Evolutionary conservation across 2,329 filamentous ascomycete genomes (phyloP).

Genomic region (Colletotrichum lindemuthianum): DNA sequence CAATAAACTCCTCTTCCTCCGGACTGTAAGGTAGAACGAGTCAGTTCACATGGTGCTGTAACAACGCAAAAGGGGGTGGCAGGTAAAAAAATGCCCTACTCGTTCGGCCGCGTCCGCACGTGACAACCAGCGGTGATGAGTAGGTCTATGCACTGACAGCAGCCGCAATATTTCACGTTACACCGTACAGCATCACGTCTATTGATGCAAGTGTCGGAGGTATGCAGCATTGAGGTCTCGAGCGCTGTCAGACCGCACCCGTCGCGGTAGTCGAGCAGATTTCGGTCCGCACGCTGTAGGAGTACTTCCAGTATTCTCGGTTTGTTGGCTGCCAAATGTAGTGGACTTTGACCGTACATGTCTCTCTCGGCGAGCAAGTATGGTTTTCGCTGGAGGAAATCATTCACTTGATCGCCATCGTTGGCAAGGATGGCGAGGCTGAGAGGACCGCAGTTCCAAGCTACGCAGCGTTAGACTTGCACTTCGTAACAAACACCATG

Average conservation of each 20-base stretch:
- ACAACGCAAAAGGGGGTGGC: too few species aligned
- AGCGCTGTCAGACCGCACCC: accelerated
- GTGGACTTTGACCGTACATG: neutral
- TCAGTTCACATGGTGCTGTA: too few species aligned
- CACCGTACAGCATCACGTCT: accelerated
- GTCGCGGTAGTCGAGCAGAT: neutral
- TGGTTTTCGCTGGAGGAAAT: accelerated
- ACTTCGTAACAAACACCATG: neutral
- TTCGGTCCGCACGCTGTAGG: neutral
- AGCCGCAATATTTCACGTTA: neutral
- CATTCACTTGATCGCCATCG: neutral
- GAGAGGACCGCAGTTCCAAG: neutral
- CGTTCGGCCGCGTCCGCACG: neutral
- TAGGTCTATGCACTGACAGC: neutral
- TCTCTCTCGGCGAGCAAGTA: neutral
- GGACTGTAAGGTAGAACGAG: too few species aligned
- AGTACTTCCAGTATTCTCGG: neutral
- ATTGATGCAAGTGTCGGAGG: accelerated
- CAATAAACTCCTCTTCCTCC: too few species aligned
- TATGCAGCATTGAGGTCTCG: neutral
- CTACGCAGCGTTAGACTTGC: neutral
- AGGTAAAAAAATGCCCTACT: too few species aligned
- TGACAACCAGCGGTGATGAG: neutral
- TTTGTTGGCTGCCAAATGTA: neutral
- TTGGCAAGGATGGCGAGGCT: neutral